phyloP scores from a whole-genome alignment of 208 protist genomes.

The Strigomonas culicis region DNA sequence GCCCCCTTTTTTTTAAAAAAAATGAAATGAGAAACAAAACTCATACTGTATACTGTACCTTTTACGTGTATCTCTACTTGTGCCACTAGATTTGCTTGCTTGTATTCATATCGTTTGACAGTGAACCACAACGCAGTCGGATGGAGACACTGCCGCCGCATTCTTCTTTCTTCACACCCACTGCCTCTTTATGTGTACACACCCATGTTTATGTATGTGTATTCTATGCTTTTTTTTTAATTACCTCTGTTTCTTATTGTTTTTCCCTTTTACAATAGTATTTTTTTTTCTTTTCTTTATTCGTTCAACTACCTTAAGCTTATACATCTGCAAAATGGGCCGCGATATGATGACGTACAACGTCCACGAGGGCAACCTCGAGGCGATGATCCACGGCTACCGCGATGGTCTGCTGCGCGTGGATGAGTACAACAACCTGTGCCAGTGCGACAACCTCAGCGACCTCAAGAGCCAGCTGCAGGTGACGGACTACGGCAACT shows the following conservation, averaged over 20 bases:
- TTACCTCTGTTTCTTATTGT: background rate
- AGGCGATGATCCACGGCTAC: constrained; percentile 91
- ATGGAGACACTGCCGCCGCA: no score
- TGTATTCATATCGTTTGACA: background rate
- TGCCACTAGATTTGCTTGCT: background rate
- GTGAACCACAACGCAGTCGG: no score
- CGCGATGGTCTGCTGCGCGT: constrained; percentile 89
- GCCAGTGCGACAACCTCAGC: constrained; percentile 97
- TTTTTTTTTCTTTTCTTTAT: constrained; percentile 6
- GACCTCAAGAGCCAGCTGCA: constrained; percentile 98
- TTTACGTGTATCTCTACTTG: background rate
- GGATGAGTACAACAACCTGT: constrained; percentile 97
- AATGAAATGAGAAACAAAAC: no score
- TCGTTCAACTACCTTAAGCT: background rate
- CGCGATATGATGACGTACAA: constrained; percentile 81
- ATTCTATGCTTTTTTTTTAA: constrained; percentile 8
- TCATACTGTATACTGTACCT: background rate
- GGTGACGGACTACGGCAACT: constrained; percentile 97
- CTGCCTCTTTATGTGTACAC: background rate
- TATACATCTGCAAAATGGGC: constrained; percentile 25
- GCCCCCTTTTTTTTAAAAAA: background rate
- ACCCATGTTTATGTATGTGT: background rate
- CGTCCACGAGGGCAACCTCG: constrained; percentile 82
- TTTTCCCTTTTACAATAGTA: constrained; percentile 13
- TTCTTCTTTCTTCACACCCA: constrained; percentile 3